Evolutionary conservation across 371 early-diverging fungal species (phyloP), one percentile per base, ranked within the genome.

Genomic region (Circinella minor): DNA sequence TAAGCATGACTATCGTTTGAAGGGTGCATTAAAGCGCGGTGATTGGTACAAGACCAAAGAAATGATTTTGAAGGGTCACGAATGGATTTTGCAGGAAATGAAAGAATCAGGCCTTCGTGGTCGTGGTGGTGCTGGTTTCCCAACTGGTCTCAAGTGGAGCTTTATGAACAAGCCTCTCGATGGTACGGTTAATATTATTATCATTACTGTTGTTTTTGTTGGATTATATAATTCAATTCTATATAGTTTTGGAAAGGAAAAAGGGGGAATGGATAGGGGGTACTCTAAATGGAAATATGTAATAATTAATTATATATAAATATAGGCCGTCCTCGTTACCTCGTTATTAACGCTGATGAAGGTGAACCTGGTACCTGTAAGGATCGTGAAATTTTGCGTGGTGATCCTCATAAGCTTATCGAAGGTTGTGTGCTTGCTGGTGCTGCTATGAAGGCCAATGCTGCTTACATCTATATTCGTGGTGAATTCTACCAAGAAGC

Each of bases 31-130:
- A 79, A 92, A 93, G 84, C 93, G 98, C 71, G 98, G 99, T 66
- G 98, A 98, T 86, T 98, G 98, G 98, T 92, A 96, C 90, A 97
- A 97, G 87, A 98, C 99, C 68, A 98, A 98, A 86, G 98, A 98
- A 79, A 90, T 98, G 59, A 75, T 98, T 48, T 88, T 93, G 65
- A 98, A 98, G 84, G 99, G 99, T 57, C 91, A 94, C 75, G 94
- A 95, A 65, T 98, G 98, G 98, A 98, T 98, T 75, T 85, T 98
- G 72, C 91, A 95, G 77, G 97, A 98, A 87, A 93, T 98, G 89
- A 98, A 98, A 84, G 88, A 87, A 64, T 95, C 96, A 34, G 99
- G 99, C 55, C 87, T 98, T 69, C 91, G 99, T 73, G 98, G 99
- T 67, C 94, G 99, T 71, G 99, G 98, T 78, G 99, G 98, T 76